phyloP scores from a whole-genome alignment of 306 rosid genomes.

The Mimosa pudica region DNA sequence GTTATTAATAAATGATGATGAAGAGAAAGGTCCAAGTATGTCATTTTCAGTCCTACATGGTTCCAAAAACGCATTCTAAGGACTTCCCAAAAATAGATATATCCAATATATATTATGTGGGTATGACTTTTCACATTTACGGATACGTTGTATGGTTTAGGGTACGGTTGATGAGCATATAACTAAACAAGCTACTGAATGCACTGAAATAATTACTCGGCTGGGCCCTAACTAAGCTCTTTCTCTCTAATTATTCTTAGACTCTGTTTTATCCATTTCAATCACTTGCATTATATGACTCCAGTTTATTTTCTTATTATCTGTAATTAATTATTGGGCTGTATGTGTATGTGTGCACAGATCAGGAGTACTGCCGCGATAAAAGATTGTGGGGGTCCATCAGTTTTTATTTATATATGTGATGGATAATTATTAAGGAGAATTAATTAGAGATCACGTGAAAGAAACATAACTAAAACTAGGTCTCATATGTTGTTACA shows the following conservation, averaged over 20 bases:
- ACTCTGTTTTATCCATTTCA: constrained; percentile 32
- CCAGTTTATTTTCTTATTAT: background rate
- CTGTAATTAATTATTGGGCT: constrained; percentile 15
- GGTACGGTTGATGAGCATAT: background rate
- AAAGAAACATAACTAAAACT: too few species aligned
- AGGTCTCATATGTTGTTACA: too few species aligned
- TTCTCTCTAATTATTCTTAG: constrained; percentile 9
- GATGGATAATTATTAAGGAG: background rate
- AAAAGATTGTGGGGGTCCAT: constrained; percentile 36
- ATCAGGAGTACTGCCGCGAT: constrained; percentile 3
- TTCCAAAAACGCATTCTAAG: constrained; percentile 23
- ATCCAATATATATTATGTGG: background rate
- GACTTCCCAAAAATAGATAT: background rate
- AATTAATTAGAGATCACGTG: too few species aligned
- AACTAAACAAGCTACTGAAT: background rate
- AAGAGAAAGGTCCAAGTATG: constrained; percentile 33
- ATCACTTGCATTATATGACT: background rate
- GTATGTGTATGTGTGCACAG: background rate
- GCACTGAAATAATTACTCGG: background rate
- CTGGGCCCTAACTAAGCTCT: background rate
- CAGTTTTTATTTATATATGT: background rate
- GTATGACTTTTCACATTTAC: background rate
- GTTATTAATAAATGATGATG: constrained; percentile 29
- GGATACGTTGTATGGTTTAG: background rate
- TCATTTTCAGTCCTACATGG: constrained; percentile 39